A percentile compares a stretch with the other conserved stretches of the same genome.
Conservation (phyloP, 2,329 filamentous ascomycete genomes). For the Clarireedia hainanense region DNA sequence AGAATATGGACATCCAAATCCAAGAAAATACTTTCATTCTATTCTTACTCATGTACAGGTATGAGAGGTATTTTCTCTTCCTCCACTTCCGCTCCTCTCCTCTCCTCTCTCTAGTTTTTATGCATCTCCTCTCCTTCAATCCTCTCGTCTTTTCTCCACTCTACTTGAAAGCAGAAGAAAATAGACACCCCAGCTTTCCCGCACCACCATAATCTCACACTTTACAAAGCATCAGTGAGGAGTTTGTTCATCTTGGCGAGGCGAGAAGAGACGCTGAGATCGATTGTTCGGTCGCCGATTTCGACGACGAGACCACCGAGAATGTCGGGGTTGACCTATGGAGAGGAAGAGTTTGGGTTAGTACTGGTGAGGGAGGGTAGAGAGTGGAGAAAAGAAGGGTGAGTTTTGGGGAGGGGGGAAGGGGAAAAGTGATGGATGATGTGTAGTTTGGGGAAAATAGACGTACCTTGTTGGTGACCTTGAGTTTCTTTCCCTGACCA, state of each 20-base stretch:
- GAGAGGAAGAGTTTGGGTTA: not conserved
- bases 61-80: constrained; percentile 4
- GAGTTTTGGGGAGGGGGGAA: not conserved
- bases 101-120: not conserved
- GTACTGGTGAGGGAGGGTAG: not conserved
- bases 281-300: constrained; percentile 95
- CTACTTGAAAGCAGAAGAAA: not conserved
- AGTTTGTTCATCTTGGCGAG: constrained; percentile 99
- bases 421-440: too few relatives aligned
- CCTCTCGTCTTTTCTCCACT: not conserved
- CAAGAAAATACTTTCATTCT: constrained; percentile 2
- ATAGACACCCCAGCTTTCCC: constrained; percentile 1
- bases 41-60: constrained; percentile 15
- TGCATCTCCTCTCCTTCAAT: not conserved
- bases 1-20: not conserved
- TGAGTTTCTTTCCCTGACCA: constrained; percentile 91
- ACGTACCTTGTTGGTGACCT: constrained; percentile 80
- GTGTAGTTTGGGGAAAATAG: not conserved
- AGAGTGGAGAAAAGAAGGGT: not conserved
- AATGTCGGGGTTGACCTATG: constrained; percentile 85
- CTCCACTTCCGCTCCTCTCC: too few relatives aligned
- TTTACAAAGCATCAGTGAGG: constrained; percentile 93
- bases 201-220: not conserved
- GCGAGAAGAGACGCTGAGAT: constrained; percentile 90
- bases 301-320: constrained; percentile 90